These are phyloP conservation scores for Ogataea siamensis DNA, from an alignment of 805 yeast species.

Conservation along the genomic window DNA sequence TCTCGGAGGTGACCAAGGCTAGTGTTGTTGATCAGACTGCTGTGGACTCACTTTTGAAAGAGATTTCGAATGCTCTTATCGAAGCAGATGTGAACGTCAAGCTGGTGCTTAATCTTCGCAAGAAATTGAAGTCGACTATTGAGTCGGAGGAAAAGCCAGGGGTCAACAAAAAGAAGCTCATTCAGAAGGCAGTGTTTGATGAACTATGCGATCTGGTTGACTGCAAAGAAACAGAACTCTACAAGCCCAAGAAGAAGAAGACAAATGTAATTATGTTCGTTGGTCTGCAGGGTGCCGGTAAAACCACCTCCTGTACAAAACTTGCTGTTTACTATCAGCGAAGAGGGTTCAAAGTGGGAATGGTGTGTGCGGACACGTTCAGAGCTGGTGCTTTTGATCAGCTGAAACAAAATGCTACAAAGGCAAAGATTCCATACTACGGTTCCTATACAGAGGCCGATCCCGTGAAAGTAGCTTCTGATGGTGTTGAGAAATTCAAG, in stretches of 20 bases:
- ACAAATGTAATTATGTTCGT: conserved; percentile 91
- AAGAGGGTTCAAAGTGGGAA: conserved; percentile 90
- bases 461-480: conserved; percentile 87
- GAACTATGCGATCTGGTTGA: conserved; percentile 87
- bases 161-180: conserved; percentile 69
- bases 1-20: conserved; percentile 58
- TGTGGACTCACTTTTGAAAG: conserved; percentile 74
- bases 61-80: conserved; percentile 82
- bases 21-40: conserved; percentile 55
- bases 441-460: conserved; percentile 96
- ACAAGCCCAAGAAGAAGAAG: conserved; percentile 82
- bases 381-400: conserved; percentile 99
- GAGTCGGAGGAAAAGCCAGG: conserved; percentile 52
- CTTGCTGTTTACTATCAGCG: conserved; percentile 91
- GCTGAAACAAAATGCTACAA: conserved; percentile 94
- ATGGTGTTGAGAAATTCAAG: conserved; percentile 89
- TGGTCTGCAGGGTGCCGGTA: conserved; percentile 98
- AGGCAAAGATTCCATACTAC: conserved; percentile 89
- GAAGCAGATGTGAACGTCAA: conserved; percentile 93
- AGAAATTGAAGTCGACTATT: conserved; percentile 60
- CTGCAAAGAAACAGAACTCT: conserved; percentile 44
- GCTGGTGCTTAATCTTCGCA: conserved; percentile 74
- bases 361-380: conserved; percentile 98
- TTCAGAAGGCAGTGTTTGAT: conserved; percentile 92
- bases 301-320: conserved; percentile 96